Conservation (phyloP, 495 filamentous ascomycete species). For the Tuber magnatum region DNA sequence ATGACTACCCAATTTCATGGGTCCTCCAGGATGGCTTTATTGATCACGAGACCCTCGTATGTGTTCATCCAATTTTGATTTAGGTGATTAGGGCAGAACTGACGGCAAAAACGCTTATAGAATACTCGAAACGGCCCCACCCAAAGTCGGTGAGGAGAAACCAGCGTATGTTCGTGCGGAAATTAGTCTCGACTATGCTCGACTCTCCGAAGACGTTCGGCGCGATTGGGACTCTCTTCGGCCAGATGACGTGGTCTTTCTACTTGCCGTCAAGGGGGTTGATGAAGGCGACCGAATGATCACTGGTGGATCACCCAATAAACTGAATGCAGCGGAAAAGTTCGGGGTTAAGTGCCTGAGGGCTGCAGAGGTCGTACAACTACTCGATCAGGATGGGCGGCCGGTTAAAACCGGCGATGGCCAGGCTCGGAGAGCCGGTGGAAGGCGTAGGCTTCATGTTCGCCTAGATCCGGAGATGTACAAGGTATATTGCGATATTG, state of each 20-base stretch:
- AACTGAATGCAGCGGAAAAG: slow-evolving; percentile 51
- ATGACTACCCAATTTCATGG: slow-evolving; percentile 65
- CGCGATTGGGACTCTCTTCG: slow-evolving; percentile 88
- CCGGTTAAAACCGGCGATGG: slow-evolving; percentile 51
- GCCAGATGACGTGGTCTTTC: slow-evolving; percentile 82
- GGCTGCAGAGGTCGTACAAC: slow-evolving; percentile 77
- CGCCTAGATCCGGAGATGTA: slow-evolving; percentile 74
- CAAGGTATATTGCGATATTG: slow-evolving; percentile 45
- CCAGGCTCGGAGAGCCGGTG: slow-evolving; percentile 49
- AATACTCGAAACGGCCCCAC: slow-evolving; percentile 76
- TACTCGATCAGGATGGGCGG: slow-evolving; percentile 81
- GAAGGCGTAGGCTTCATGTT: slow-evolving; percentile 65
- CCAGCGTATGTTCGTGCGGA: slow-evolving; percentile 85
- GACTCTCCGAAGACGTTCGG: slow-evolving; percentile 63
- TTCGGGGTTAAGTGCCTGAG: slow-evolving; percentile 64
- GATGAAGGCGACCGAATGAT: slow-evolving; percentile 47
- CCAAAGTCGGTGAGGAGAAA: slow-evolving; percentile 74
- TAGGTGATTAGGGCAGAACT: slow-evolving; percentile 7
- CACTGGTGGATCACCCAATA: slow-evolving; percentile 50
- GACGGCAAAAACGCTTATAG: slow-evolving; percentile 24
- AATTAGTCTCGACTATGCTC: slow-evolving; percentile 76
- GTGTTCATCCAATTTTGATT: slow-evolving; percentile 16
- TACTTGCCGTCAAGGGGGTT: slow-evolving; percentile 63
- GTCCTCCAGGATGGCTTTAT: slow-evolving; percentile 84
- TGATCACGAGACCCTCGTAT: slow-evolving; percentile 71